Conservation (phyloP, 345 rosid species). For the Sisymbrium altissimum region DNA sequence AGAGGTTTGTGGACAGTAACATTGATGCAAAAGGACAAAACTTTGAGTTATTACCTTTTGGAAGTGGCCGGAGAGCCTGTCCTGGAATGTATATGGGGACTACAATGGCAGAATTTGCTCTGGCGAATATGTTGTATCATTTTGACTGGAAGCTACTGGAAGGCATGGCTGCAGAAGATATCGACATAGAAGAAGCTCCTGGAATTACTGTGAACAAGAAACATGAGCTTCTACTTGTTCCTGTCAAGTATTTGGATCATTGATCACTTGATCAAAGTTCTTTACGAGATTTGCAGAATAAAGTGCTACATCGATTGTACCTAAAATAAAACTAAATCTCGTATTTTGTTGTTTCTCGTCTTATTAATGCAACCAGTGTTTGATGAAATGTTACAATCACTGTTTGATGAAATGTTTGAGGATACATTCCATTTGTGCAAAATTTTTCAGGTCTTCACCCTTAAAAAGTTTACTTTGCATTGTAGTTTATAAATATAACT, state of each 20-base stretch:
- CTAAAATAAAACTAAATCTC: no score
- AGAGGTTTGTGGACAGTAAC: conserved; percentile 20
- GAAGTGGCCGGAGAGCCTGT: conserved; percentile 19
- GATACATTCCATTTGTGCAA: no score
- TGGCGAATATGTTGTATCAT: conserved; percentile 38
- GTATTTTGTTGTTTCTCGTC: no score
- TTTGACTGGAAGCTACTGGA: conserved; percentile 46
- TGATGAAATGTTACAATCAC: no score
- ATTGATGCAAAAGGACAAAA: conserved; percentile 38
- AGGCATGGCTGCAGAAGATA: conserved; percentile 22
- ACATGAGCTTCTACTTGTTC: conserved; percentile 35
- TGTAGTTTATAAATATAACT: no score
- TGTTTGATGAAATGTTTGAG: no score
- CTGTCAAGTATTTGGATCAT: conserved; percentile 14
- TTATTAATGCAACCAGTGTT: no score
- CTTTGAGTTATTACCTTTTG: no score
- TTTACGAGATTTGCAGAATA: no score
- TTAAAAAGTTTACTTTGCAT: no score
- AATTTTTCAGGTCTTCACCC: no score
- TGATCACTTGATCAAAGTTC: neutral
- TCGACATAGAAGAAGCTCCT: conserved; percentile 42
- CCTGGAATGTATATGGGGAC: conserved; percentile 33
- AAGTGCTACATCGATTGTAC: no score
- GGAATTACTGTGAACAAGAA: conserved; percentile 32
- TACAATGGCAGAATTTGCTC: conserved; percentile 35